phyloP scores from a whole-genome alignment of 108 stramenopile genomes.

The Ochromonas danica region DNA sequence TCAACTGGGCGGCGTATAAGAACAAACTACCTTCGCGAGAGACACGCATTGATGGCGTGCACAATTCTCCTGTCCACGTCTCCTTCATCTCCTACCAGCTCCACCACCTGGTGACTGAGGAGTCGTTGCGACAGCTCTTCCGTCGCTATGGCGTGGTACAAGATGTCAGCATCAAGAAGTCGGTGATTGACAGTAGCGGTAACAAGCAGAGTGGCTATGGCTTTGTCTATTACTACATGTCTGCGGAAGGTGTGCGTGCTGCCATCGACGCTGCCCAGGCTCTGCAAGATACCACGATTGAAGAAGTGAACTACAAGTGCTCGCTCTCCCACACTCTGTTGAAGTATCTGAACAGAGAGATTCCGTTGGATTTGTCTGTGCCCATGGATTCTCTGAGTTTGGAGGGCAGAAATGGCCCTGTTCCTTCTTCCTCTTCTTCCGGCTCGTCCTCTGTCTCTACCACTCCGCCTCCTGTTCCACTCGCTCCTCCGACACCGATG shows the following conservation, averaged over 20 bases:
- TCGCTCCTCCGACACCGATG: too few relatives aligned
- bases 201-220: conserved; percentile 24
- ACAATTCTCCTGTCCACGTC: not conserved
- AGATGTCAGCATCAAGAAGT: not conserved
- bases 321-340: not conserved
- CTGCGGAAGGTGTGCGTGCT: not conserved
- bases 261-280: not conserved
- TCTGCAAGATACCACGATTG: not conserved
- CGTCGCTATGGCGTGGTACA: not conserved
- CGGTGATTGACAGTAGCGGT: not conserved
- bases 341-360: not conserved
- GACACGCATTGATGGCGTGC: not conserved
- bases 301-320: conserved; percentile 9
- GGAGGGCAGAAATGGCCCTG: not conserved
- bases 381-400: not conserved
- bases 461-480: not conserved
- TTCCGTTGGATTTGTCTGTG: not conserved
- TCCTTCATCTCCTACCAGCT: conserved; percentile 10
- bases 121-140: not conserved
- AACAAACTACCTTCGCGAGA: not conserved
- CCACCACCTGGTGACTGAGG: not conserved
- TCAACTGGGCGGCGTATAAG: conserved; percentile 4
- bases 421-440: not conserved
- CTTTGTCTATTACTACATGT: not conserved
- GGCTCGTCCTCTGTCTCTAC: not conserved